These are phyloP conservation scores for Penicillium tannophilum DNA, from an alignment of 495 filamentous ascomycete species.

Conservation along the genomic window DNA sequence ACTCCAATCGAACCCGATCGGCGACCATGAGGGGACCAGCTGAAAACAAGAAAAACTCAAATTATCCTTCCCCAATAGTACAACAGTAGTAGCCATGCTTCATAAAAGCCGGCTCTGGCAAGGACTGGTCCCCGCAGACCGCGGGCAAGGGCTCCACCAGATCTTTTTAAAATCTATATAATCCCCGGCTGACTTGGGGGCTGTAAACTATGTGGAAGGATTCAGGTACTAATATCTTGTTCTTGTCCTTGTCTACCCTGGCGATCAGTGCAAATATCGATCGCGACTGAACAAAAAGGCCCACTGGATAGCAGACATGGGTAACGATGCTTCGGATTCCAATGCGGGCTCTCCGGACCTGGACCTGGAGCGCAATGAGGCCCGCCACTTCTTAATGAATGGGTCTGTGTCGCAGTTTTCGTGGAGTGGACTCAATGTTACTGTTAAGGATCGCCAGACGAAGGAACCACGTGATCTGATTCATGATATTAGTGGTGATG, in stretches of 20 bases:
- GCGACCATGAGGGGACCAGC: conserved; percentile 6
- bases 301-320: not conserved
- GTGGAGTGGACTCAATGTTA: conserved; percentile 65
- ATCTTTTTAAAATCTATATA: not conserved
- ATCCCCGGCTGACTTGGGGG: not conserved
- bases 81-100: too few species aligned
- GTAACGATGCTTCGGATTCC: not conserved
- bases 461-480: conserved; percentile 53
- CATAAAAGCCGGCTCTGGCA: not conserved
- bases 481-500: conserved; percentile 33
- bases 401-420: conserved; percentile 51
- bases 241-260: not conserved
- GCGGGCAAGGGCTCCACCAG: not conserved
- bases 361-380: conserved; percentile 30
- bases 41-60: not conserved
- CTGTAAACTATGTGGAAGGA: too few species aligned
- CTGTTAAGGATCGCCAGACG: conserved; percentile 67
- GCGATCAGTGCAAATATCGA: not conserved
- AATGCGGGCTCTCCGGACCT: not conserved
- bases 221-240: too few species aligned
- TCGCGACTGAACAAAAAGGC: not conserved
- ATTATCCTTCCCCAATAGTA: too few species aligned
- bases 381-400: conserved; percentile 39
- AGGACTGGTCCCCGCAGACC: not conserved
- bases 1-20: not conserved